Evolutionary conservation across 192 early-diverging fungal genomes (phyloP).

Genomic region (Backusella luteola): DNA sequence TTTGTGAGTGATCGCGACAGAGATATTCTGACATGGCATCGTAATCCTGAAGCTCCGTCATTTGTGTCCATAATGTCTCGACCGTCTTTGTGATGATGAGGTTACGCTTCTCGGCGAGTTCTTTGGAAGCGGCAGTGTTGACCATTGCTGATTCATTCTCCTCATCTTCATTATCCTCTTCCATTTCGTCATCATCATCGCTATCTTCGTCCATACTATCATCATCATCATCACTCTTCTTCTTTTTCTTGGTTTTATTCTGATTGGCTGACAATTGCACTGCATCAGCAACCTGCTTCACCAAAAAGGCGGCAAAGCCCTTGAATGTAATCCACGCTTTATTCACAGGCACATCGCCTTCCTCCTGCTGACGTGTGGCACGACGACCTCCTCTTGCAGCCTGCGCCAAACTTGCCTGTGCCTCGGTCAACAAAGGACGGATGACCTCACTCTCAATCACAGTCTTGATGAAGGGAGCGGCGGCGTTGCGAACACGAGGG

Average conservation of each 20-base stretch:
- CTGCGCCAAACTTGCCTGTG: conserved; percentile 14
- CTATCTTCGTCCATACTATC: not conserved
- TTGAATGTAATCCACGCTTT: conserved; percentile 47
- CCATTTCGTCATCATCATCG: not conserved
- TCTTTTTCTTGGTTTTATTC: not conserved
- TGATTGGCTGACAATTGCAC: not conserved
- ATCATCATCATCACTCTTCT: not conserved
- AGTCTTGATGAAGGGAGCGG: conserved; percentile 59
- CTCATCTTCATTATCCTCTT: not conserved
- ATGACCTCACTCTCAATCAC: conserved; percentile 44
- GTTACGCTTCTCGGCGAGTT: not conserved
- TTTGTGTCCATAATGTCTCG: conserved; percentile 16
- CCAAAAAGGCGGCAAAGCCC: conserved; percentile 43
- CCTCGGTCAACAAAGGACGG: conserved; percentile 20
- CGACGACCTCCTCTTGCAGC: not conserved
- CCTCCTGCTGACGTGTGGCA: not conserved
- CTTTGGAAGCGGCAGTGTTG: not conserved
- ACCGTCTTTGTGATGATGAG: conserved; percentile 12
- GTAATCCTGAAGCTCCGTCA: conserved; percentile 42
- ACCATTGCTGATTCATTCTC: not conserved
- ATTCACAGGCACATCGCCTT: conserved; percentile 24
- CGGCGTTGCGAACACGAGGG: conserved; percentile 59
- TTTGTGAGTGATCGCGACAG: conserved; percentile 22
- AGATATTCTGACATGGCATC: conserved; percentile 53
- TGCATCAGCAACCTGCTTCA: conserved; percentile 32